These are phyloP conservation scores for Cryptococcus wingfieldii DNA, from an alignment of 1,284 basidiomycete genomes.

Conservation along the genomic window DNA sequence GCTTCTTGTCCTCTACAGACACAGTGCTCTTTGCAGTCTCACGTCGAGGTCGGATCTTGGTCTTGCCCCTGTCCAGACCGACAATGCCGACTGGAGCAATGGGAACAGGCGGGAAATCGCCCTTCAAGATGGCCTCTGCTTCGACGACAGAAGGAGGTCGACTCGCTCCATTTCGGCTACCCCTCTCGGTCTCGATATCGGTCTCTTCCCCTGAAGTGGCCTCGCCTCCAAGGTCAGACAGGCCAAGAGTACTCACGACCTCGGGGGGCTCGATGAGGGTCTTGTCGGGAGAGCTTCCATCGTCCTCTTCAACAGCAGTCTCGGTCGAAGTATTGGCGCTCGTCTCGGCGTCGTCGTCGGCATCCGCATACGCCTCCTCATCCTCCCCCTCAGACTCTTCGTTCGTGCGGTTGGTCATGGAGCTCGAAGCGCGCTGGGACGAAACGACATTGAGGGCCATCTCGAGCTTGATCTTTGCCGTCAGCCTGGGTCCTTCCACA, in stretches of 20 bases:
- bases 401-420: too few species aligned
- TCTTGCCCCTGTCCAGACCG: not conserved
- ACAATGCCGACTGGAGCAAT: not conserved
- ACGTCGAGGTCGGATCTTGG: not conserved
- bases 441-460: constrained; percentile 12
- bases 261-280: not conserved
- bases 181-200: not conserved
- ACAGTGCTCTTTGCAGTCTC: not conserved
- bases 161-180: not conserved
- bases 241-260: not conserved
- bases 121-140: not conserved
- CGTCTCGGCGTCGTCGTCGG: not conserved
- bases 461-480: constrained; percentile 10
- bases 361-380: not conserved
- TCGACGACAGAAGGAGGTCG: not conserved
- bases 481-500: not conserved
- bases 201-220: not conserved
- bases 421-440: constrained; percentile 1
- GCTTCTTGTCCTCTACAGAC: not conserved
- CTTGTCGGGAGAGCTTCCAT: not conserved
- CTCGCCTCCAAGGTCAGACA: not conserved
- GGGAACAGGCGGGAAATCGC: not conserved
- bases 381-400: not conserved
- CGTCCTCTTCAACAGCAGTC: not conserved
- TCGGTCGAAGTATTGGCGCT: not conserved